Base-by-base conservation (phyloP, 2,329 filamentous ascomycete genomes). In the Calonectria crousiana region DNA sequence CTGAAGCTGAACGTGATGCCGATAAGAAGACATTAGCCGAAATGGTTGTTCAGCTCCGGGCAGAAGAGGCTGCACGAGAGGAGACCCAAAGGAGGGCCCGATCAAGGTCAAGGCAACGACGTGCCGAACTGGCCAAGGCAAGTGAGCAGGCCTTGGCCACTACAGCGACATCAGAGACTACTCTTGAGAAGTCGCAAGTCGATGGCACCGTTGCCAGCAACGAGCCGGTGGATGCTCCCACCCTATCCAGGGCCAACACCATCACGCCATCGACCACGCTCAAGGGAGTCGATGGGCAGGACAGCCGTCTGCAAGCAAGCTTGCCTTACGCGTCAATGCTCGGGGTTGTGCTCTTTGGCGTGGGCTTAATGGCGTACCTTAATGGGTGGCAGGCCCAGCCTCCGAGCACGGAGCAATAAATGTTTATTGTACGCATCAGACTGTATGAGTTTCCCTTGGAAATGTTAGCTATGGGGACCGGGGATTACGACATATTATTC, bases 301-400 rank as follows among this genome's bases (percentile, higher is more conserved):
- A 89, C 60, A 85, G 85, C 77, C 87, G 83, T 66, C 81, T 90
- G 71, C 79, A 85, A 51, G 83, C 92, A 58, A 89, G 90, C 71
- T 88, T 94, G 73, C 95, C 95, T 20, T 96, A 96, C 81, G 93
- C 93, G 51, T 95, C 94, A 2, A 95, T 96, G 90, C 85, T 97
- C 58, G 93, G 95, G 14, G 95, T 97, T 38, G 94, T 97, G 32
- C 84, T 97, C 71, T 87, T 97, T 74, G 95, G 95, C 38, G 93
- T 97, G 86, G 94, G 95, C 18, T 84, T 97, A 77, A 97, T 97
- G 95, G 94, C 94, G 52, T 96, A 95, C 84, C 89, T 97, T 78
- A 97, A 97, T 81, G 93, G 93, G 67, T 96, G 94, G 94, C 93
- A 95, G 79, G 51, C 81, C 28, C 80, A 84, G 67, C 80, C 84